Evolutionary conservation across 495 filamentous ascomycete species (phyloP), one percentile per base, ranked within the genome.

Genomic region (Trichoderma asperelloides): DNA sequence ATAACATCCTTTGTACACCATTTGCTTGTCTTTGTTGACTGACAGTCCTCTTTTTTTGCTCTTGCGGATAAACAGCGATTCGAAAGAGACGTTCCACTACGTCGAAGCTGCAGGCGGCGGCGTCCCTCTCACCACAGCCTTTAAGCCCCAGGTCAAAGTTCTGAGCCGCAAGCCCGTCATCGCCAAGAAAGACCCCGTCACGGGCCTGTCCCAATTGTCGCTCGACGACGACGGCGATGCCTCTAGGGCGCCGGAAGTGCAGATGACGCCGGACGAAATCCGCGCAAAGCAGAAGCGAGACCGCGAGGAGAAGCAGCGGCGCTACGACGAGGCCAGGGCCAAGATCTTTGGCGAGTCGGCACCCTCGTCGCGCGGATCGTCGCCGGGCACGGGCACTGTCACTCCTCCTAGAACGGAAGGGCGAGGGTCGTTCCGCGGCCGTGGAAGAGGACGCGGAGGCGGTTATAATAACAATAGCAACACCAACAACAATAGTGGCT

Each of bases 251-350:
- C 85, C 82, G 65, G 76, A 80, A 33, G 74, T 74, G n/a, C 81
- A 85, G 66, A 83, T 88, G 27, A 89, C 85, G 0, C 77, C 84
- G 6, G 90, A 92, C 66, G 89, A 96, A 78, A 84, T 90, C 40
- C 84, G 88, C 65, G 81, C 85, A 15, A 87, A 88, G 68, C 87
- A 92, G 43, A 82, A 91, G 76, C 82, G 84, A 64, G 91, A 96
- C 70, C 82, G 84, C 4, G 92, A 96, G 71, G 92, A 96, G 77
- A 96, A 93, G 80, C 88, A 94, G 78, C 87, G 87, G 63, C 90
- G 88, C 63, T 97, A 97, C 74, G 88, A 93, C 65, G 92, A 96
- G 77, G 90, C 84, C 2, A 83, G 93, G 15, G 89, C 92, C 71
- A 86, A 88, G 73, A 84, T 96, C n/a, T 93, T 96, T 75, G 92